Percentiles rank a stretch among this genome's conserved stretches.
Evolutionary conservation across 2,329 filamentous ascomycete genomes (phyloP).

Genomic region (Diaporthe sp.): DNA sequence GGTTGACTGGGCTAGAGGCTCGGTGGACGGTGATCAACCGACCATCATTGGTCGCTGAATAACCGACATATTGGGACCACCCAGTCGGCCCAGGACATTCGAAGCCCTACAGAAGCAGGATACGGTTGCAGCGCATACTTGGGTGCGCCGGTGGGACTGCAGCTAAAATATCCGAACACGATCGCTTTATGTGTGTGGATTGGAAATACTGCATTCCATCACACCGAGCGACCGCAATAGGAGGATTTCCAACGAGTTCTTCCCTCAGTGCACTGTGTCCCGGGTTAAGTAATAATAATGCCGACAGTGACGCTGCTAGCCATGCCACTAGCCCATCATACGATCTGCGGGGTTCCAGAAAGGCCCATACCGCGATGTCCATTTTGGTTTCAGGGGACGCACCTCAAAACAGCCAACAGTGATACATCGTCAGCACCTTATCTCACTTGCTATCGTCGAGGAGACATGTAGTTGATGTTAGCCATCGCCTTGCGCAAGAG

Average conservation of each 20-base stretch:
- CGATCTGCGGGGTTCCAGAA: constrained; percentile 19
- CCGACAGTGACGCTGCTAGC: background rate
- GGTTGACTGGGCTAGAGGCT: constrained; percentile 1
- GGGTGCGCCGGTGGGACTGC: background rate
- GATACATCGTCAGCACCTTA: constrained; percentile 15
- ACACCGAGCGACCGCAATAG: background rate
- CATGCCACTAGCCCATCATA: background rate
- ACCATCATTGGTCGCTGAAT: constrained; percentile 27
- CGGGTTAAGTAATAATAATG: background rate
- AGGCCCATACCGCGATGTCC: constrained; percentile 6
- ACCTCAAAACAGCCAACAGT: background rate
- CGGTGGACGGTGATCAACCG: constrained; percentile 10
- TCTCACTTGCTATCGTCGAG: background rate
- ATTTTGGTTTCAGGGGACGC: background rate
- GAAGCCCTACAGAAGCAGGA: constrained; percentile 24
- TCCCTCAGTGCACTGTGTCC: background rate
- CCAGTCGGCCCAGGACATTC: constrained; percentile 1
- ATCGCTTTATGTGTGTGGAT: constrained; percentile 9
- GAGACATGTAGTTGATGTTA: background rate
- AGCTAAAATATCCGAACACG: constrained; percentile 24
- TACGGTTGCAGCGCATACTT: constrained; percentile 20
- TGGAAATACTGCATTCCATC: background rate
- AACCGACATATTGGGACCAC: constrained; percentile 16
- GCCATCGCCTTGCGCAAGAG: background rate
- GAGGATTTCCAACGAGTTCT: background rate